phyloP scores from a whole-genome alignment of 345 rosid species.

The Cardamine chenopodiifolia region DNA sequence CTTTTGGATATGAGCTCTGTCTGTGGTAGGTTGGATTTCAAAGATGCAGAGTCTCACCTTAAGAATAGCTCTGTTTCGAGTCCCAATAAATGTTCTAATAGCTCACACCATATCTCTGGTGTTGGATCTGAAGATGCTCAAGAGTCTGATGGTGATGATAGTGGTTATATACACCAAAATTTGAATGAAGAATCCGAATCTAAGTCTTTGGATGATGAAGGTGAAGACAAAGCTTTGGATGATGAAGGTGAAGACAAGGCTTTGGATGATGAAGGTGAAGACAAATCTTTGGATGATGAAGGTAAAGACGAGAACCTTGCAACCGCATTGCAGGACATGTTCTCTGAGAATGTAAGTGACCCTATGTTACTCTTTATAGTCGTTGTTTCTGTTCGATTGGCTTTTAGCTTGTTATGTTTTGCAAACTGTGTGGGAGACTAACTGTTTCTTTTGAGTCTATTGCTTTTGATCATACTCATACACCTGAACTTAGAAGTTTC shows the following conservation, averaged over 20 bases:
- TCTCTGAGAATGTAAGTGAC: slow-evolving; percentile 44
- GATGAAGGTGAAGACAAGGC: not conserved
- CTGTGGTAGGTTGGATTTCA: slow-evolving; percentile 29
- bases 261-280: slow-evolving; percentile 16
- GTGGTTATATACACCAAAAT: slow-evolving; percentile 44
- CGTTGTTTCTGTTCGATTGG: not conserved
- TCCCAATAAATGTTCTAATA: slow-evolving; percentile 31
- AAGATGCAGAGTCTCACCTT: slow-evolving; percentile 45
- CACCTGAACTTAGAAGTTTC: not conserved
- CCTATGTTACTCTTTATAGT: not conserved
- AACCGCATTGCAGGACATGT: slow-evolving; percentile 39
- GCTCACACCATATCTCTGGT: slow-evolving; percentile 30
- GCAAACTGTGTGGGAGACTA: not conserved
- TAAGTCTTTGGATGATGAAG: slow-evolving; percentile 39
- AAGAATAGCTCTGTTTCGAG: slow-evolving; percentile 32
- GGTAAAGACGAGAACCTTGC: slow-evolving; percentile 44
- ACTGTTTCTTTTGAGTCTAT: not conserved
- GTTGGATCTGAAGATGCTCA: slow-evolving; percentile 43
- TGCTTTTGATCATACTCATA: slow-evolving; percentile 5
- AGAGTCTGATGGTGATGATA: slow-evolving; percentile 50
- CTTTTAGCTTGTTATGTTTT: not conserved
- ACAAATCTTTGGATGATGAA: slow-evolving; percentile 26
- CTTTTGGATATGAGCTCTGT: slow-evolving; percentile 51
- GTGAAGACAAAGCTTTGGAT: not conserved
- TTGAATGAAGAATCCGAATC: slow-evolving; percentile 37